Conservation (phyloP, 2,329 filamentous ascomycete genomes). For the Penicillium hordei region DNA sequence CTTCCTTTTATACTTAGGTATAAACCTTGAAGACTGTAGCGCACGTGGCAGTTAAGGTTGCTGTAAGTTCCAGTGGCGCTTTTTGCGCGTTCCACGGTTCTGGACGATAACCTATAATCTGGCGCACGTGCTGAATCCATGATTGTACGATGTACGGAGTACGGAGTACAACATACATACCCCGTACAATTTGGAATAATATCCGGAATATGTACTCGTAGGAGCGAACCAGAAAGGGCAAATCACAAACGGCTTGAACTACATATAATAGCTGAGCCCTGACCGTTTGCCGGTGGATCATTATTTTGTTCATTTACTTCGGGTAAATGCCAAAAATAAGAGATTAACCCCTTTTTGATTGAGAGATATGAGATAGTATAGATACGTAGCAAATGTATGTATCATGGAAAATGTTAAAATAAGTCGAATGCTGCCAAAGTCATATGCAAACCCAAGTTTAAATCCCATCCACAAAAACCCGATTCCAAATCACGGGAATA, state of each 20-base stretch:
- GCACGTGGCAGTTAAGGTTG: neutral
- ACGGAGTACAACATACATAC: neutral
- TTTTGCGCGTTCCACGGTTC: neutral
- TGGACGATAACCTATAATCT: neutral
- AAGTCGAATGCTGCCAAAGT: slow-evolving; percentile 25
- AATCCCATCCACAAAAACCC: slow-evolving; percentile 18
- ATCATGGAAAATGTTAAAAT: slow-evolving; percentile 7
- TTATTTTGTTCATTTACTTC: slow-evolving; percentile 1
- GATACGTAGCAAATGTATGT: slow-evolving; percentile 3
- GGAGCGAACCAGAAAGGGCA: neutral
- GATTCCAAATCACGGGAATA: slow-evolving; percentile 7
- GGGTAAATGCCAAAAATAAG: neutral
- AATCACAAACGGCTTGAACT: neutral
- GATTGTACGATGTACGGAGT: neutral
- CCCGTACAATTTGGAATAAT: neutral
- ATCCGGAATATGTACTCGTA: neutral
- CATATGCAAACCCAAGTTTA: slow-evolving; percentile 30
- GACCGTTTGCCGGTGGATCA: slow-evolving; percentile 1
- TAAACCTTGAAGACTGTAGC: neutral
- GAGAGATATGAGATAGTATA: slow-evolving; percentile 6
- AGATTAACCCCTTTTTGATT: slow-evolving; percentile 2
- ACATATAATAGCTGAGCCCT: neutral
- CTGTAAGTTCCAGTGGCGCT: neutral
- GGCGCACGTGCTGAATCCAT: neutral
- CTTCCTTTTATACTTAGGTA: neutral